Percentiles rank a stretch among this genome's conserved stretches.
These are phyloP conservation scores for Vanderwaltozyma yarrowii DNA, from an alignment of 805 yeast species.

Conservation along the genomic window DNA sequence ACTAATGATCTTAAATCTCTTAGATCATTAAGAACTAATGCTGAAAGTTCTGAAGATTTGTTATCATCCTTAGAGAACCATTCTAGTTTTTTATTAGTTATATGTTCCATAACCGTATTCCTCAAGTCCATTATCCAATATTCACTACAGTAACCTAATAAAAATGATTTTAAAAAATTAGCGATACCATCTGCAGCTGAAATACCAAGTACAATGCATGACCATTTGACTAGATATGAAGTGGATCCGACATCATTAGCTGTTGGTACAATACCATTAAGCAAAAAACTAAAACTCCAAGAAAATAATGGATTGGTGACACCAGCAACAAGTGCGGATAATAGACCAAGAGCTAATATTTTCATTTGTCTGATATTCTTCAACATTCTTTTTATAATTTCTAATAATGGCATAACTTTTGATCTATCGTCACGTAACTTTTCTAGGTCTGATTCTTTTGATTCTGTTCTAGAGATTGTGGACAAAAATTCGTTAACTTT, in stretches of 20 bases:
- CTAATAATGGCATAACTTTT: constrained; percentile 18
- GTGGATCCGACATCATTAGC: constrained; percentile 26
- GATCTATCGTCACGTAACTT: neutral
- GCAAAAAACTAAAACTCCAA: constrained; percentile 58
- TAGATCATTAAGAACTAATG: constrained; percentile 69
- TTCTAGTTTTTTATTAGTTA: constrained; percentile 41
- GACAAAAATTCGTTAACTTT: neutral
- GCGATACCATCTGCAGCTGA: constrained; percentile 53
- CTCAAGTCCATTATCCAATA: constrained; percentile 53
- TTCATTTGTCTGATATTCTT: constrained; percentile 17
- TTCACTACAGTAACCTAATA: constrained; percentile 54
- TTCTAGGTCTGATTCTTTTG: neutral
- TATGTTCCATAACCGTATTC: constrained; percentile 34
- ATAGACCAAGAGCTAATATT: constrained; percentile 39
- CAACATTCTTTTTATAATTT: constrained; percentile 25
- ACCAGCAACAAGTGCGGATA: constrained; percentile 47
- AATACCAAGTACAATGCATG: constrained; percentile 51
- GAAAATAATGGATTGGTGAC: constrained; percentile 69
- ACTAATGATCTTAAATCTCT: constrained; percentile 64
- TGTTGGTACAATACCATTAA: constrained; percentile 50
- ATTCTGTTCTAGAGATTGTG: neutral
- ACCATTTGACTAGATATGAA: constrained; percentile 45
- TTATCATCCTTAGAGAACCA: constrained; percentile 39
- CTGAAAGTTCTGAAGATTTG: constrained; percentile 44
- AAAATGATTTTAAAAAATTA: constrained; percentile 39